Evolutionary conservation across 345 rosid genomes (phyloP).

Genomic region (Eutrema yunnanense): DNA sequence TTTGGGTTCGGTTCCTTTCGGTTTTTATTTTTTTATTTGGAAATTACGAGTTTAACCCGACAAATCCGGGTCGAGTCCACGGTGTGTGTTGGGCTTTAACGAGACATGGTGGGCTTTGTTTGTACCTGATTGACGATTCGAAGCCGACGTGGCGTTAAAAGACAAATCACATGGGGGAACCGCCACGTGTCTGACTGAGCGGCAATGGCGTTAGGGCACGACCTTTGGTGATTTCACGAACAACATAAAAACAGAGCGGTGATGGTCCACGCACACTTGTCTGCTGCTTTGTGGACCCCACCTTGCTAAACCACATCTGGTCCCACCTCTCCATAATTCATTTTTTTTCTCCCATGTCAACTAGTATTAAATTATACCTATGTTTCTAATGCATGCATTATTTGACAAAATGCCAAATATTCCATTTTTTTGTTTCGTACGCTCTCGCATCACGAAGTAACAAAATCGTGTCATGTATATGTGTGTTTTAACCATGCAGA

Average conservation of each 20-base stretch:
- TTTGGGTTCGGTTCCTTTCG: not conserved
- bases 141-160: not conserved
- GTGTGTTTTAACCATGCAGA: not conserved
- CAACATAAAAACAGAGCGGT: constrained; percentile 24
- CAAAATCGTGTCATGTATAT: not conserved
- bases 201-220: constrained; percentile 31
- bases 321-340: constrained; percentile 12
- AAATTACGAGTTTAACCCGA: not conserved
- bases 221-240: constrained; percentile 5
- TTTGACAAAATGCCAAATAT: not conserved
- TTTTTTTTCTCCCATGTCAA: not conserved
- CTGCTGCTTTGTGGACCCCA: constrained; percentile 18
- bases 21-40: no score
- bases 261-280: constrained; percentile 35
- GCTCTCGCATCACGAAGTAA: not conserved
- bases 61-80: not conserved
- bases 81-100: not conserved
- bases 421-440: not conserved
- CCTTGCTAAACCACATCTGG: not conserved
- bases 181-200: constrained; percentile 15
- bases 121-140: not conserved
- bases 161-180: constrained; percentile 26
- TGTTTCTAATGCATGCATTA: not conserved
- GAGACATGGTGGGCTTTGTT: not conserved
- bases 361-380: not conserved